phyloP scores from a whole-genome alignment of 306 rosid species.

The Ochetophila trinervis region DNA sequence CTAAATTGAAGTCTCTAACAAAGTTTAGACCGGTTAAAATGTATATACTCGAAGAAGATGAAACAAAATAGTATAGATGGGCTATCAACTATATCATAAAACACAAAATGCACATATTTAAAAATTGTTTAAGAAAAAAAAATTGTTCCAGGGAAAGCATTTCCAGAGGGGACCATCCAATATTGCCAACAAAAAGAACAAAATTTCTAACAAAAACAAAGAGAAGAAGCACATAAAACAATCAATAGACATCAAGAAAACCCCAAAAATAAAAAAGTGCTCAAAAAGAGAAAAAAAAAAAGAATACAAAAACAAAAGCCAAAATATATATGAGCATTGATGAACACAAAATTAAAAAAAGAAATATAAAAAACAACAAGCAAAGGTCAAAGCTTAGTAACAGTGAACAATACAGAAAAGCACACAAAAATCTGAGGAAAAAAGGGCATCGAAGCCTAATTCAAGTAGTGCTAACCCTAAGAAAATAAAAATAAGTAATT shows the following conservation, averaged over 20 bases:
- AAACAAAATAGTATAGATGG: too few species aligned
- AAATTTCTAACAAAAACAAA: neutral
- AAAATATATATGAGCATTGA: neutral
- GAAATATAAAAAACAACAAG: neutral
- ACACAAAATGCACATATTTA: too few species aligned
- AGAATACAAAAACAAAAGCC: neutral
- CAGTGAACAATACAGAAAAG: conserved; percentile 15
- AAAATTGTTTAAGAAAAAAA: too few species aligned
- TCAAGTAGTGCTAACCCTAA: neutral
- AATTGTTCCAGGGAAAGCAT: too few species aligned
- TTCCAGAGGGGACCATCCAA: too few species aligned
- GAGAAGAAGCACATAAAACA: too few species aligned
- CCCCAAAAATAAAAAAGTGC: neutral
- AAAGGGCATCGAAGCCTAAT: neutral
- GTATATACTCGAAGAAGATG: too few species aligned
- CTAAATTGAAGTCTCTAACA: too few species aligned
- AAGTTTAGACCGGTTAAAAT: too few species aligned
- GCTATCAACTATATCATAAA: too few species aligned
- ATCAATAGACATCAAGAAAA: neutral
- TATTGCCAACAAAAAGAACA: too few species aligned
- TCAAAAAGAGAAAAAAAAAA: neutral
- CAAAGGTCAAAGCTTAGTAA: neutral
- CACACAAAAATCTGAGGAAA: neutral
- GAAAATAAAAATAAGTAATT: neutral
- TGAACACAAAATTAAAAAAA: neutral